A percentile compares a stretch with the other conserved stretches of the same genome.
phyloP scores from a whole-genome alignment of 768 basidiomycete species.

The Neoboletus brunneissimus region DNA sequence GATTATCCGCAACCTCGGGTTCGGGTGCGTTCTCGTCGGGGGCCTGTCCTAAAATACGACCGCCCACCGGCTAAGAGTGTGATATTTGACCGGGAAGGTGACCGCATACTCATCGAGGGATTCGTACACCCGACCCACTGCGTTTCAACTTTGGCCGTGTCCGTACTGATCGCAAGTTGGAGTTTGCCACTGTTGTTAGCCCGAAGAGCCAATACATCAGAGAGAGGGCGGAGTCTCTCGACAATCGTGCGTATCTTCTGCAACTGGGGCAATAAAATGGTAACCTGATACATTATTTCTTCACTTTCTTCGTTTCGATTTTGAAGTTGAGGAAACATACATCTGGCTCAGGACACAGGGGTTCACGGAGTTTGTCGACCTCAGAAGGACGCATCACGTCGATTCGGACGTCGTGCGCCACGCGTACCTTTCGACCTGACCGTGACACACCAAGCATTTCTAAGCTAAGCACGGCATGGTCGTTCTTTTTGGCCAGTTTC shows the following conservation, averaged over 20 bases:
- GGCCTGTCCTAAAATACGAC: slow-evolving; percentile 18
- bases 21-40: slow-evolving; percentile 34
- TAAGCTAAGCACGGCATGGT: slow-evolving; percentile 73
- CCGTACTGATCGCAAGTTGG: slow-evolving; percentile 56
- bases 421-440: slow-evolving; percentile 59
- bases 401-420: slow-evolving; percentile 80
- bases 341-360: slow-evolving; percentile 83
- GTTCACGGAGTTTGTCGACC: slow-evolving; percentile 69
- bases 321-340: slow-evolving; percentile 41
- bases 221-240: slow-evolving; percentile 68
- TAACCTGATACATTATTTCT: slow-evolving; percentile 47
- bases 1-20: slow-evolving; percentile 36
- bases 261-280: slow-evolving; percentile 73
- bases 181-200: slow-evolving; percentile 64
- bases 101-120: slow-evolving; percentile 48
- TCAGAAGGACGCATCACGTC: slow-evolving; percentile 77
- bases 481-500: slow-evolving; percentile 85
- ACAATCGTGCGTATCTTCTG: slow-evolving; percentile 75
- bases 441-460: slow-evolving; percentile 66
- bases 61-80: neutral
- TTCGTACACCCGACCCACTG: slow-evolving; percentile 74
- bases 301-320: slow-evolving; percentile 1
- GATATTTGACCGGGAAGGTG: neutral
- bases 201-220: slow-evolving; percentile 63
- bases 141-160: slow-evolving; percentile 74